Conservation (phyloP, 208 protist species). For the Wallacemonas sp. region DNA sequence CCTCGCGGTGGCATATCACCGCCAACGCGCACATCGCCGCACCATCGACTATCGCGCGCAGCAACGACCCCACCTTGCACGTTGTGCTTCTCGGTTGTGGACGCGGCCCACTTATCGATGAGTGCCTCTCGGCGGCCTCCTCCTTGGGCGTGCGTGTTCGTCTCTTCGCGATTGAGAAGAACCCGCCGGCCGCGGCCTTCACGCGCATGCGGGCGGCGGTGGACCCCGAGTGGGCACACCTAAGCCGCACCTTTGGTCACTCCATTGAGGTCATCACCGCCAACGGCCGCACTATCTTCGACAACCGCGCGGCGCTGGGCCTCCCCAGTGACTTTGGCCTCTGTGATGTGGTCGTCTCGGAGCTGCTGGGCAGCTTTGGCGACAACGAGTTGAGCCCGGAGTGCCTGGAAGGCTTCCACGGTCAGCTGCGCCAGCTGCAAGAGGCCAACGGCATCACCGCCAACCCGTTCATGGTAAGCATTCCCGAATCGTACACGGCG, state of each 20-base stretch:
- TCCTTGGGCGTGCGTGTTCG: conserved; percentile 62
- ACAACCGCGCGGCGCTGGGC: conserved; percentile 10
- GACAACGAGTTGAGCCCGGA: conserved; percentile 99
- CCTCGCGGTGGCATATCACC: conserved; percentile 26
- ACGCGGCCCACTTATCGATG: conserved; percentile 93
- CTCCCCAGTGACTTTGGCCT: conserved; percentile 67
- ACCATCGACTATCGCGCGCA: conserved; percentile 14
- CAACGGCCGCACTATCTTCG: conserved; percentile 84
- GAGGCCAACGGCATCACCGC: conserved; percentile 21
- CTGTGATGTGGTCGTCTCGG: conserved; percentile 96
- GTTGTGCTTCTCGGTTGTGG: conserved; percentile 97
- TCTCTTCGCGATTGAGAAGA: conserved; percentile 98
- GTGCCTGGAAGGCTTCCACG: conserved; percentile 96
- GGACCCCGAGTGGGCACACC: conserved; percentile 64
- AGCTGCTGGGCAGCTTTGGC: conserved; percentile 98
- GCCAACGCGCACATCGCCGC: conserved; percentile 13
- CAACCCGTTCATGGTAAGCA: conserved; percentile 57
- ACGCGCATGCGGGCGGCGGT: conserved; percentile 48
- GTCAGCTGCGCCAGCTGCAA: conserved; percentile 58
- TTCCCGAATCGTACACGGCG: conserved; percentile 76
- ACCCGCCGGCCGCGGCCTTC: conserved; percentile 95
- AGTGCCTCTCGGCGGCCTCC: conserved; percentile 80
- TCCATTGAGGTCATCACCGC: conserved; percentile 87
- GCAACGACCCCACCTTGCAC: conserved; percentile 36
- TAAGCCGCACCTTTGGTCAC: conserved; percentile 69